Base-by-base conservation (phyloP, 2,329 filamentous ascomycete genomes). In the Sporothrix brunneoviolacea region DNA sequence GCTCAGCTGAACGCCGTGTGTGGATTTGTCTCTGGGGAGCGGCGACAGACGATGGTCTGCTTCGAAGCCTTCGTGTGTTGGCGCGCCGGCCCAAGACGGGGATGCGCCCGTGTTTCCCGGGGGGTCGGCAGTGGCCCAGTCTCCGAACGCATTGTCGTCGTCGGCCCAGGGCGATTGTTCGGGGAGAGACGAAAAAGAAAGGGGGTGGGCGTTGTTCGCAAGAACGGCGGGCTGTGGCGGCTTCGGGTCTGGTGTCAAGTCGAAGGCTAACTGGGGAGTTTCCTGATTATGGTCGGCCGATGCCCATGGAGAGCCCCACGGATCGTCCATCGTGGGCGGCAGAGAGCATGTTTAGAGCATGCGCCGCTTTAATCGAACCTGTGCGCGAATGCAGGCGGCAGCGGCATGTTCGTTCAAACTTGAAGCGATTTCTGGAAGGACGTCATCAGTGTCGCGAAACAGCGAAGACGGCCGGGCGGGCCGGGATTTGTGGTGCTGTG, bases 241-340 rank as follows among this genome's bases (percentile, higher is more conserved):
- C 42, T 70, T 70, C 48, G 70, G 64, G 39, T 67, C 46, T n/a
- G 39, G 33, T 8, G 50, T 21, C n/a, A 9, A 7, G 24, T 4
- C 21, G n/a, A 12, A 22, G 10, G 9, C 8, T 6, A 22, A 8
- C 35, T 37, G 32, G 32, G n/a, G 15, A 7, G 24, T 28, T 5
- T 28, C 24, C 6, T 28, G 24, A 51, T 62, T 57, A 35, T 59
- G 56, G 59, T 75, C 64, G 61, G 67, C 62, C 52, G 68, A 69
- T 53, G 73, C 71, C 78, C 78, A 81, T 65, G 78, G 78, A 59
- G 77, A 80, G 65, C 74, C 75, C 78, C 78, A 82, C 60, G 78
- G 77, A 76, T 82, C 76, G 64, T 82, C 78, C 78, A 82, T 82
- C 56, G 44, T 41, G 52, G 33, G 39, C 27, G 30, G 28, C 36